Conservation (phyloP, 2,329 filamentous ascomycete genomes). For the Arthrobotrys iridis region DNA sequence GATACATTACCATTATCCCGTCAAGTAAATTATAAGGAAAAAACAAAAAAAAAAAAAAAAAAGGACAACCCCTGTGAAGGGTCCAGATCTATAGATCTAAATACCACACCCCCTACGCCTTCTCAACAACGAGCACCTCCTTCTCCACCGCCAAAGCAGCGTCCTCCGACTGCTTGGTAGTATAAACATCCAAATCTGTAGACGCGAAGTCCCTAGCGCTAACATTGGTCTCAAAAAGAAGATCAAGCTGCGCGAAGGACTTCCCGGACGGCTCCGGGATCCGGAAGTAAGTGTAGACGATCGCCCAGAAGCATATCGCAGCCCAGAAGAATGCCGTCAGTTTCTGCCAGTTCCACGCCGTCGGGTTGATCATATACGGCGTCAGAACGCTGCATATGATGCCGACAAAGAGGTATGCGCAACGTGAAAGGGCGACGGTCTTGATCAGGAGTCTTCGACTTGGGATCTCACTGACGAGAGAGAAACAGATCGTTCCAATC, state of each 20-base stretch:
- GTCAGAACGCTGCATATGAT: slow-evolving; percentile 85
- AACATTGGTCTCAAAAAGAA: slow-evolving; percentile 80
- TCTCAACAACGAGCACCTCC: slow-evolving; percentile 28
- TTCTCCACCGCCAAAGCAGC: slow-evolving; percentile 41
- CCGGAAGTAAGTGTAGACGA: slow-evolving; percentile 82
- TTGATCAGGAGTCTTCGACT: slow-evolving; percentile 87
- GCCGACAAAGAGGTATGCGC: slow-evolving; percentile 81
- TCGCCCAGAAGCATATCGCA: slow-evolving; percentile 80
- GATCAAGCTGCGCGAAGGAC: slow-evolving; percentile 84
- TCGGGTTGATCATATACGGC: slow-evolving; percentile 91
- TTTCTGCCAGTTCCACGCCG: slow-evolving; percentile 83
- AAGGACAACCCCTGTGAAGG: background rate
- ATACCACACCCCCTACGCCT: background rate
- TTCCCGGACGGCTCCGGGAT: slow-evolving; percentile 82
- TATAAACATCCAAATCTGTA: slow-evolving; percentile 69
- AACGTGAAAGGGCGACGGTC: slow-evolving; percentile 85
- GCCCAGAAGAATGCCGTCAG: slow-evolving; percentile 61
- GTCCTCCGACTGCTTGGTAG: slow-evolving; percentile 59
- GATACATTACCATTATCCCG: slow-evolving; percentile 19
- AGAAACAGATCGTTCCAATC: slow-evolving; percentile 90
- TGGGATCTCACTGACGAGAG: slow-evolving; percentile 83
- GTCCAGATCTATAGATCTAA: background rate
- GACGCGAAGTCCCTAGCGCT: slow-evolving; percentile 76
- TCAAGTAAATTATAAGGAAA: background rate
- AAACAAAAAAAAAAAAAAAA: background rate